Evolutionary conservation across 1,284 basidiomycete species (phyloP), one percentile per base, ranked within the genome.

Genomic region (Rhodotorula sp.): DNA sequence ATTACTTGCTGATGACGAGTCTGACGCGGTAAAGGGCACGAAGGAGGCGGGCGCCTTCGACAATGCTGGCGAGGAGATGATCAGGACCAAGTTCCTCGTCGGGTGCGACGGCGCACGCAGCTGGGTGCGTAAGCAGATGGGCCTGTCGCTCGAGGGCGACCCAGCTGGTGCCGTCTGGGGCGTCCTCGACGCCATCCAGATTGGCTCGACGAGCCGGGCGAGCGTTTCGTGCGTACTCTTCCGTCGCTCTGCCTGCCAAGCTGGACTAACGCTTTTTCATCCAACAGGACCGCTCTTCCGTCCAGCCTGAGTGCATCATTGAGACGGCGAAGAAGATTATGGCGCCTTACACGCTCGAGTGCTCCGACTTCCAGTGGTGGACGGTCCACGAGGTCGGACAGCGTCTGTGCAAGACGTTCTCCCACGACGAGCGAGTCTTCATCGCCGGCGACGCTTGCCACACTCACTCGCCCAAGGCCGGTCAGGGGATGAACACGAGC

Each of bases 361-460:
- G 84, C 31, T 83, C 84, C 3, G 81, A 86, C 31, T 78, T 89
- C 26, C 86, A 90, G 4, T 70, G 69, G 65, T 67, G 50, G 31
- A 52, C 65, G 1, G 31, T 62, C 2, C 62, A 66, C 50, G 55
- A 65, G 52, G 75, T 90, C 83, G 89, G 90, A 2, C 90, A 91
- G 77, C 85, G 90, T 7, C 87, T 91, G 2, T 88, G 88, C 6
- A 84, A 86, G 4, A 81, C 81, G 15, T 91, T 86, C 78, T 87
- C 87, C 3, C 81, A 85, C 8, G 80, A 86, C 20, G 86, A 91
- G 16, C 85, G 89, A 1, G 83, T 91, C 4, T 91, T 91, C 79
- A 91, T 92, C 69, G 89, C 87, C 1, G 89, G 63, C 9, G 70
- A 70, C 50, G 66, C 72, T 20, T 75, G 78, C 73, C 90, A 92